These are phyloP conservation scores for Dichomitus squalens DNA, from an alignment of 1,284 basidiomycete species.

Conservation along the genomic window DNA sequence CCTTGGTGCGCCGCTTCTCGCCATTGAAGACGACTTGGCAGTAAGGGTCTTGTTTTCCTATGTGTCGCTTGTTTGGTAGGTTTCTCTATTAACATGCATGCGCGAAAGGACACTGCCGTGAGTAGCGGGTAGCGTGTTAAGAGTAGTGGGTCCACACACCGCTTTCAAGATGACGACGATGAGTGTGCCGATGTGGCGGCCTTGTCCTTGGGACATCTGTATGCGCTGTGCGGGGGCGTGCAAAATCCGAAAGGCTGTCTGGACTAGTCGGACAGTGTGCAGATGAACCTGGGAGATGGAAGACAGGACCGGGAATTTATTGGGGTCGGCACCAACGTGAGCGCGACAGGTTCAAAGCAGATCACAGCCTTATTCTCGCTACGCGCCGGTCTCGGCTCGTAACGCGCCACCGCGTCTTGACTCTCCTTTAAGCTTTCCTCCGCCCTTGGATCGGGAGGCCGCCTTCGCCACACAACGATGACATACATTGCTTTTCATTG, in stretches of 20 bases:
- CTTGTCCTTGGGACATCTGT: conserved; percentile 22
- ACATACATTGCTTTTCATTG: not conserved
- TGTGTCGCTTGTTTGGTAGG: conserved; percentile 90
- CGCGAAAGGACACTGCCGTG: not conserved
- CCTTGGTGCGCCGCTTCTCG: conserved; percentile 84
- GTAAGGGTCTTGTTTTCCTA: conserved; percentile 98
- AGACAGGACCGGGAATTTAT: conserved; percentile 10
- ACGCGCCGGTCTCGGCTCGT: conserved; percentile 15
- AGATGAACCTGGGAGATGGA: not conserved
- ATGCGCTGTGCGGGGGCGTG: conserved; percentile 2
- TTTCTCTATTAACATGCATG: conserved; percentile 63
- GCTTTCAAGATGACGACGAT: conserved; percentile 95
- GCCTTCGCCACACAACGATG: not conserved
- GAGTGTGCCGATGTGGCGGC: conserved; percentile 87
- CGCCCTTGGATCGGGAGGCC: not conserved
- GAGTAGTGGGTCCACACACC: conserved; percentile 55
- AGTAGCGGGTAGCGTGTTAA: not conserved
- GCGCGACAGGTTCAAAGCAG: conserved; percentile 8
- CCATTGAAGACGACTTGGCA: conserved; percentile 80
- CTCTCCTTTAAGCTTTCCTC: not conserved
- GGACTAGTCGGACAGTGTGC: conserved; percentile 3
- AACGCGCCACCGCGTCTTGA: not conserved
- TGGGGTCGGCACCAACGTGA: conserved; percentile 15
- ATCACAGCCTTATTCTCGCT: conserved; percentile 15
- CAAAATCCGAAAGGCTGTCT: conserved; percentile 2